Percentiles rank a stretch among this genome's conserved stretches.
phyloP scores from a whole-genome alignment of 2,329 filamentous ascomycete species.

The Aureobasidium sp. region DNA sequence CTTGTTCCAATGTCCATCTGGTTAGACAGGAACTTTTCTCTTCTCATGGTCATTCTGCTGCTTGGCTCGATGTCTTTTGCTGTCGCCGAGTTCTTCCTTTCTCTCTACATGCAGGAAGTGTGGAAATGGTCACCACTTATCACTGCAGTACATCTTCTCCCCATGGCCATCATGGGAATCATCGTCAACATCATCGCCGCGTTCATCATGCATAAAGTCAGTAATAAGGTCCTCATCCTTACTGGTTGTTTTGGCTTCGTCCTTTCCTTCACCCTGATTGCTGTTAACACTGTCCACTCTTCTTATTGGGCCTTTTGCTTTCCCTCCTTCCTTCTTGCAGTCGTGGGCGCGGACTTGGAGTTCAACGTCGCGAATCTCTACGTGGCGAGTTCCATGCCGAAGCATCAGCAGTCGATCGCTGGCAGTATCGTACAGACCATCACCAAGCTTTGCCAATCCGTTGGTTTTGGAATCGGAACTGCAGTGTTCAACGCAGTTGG shows the following conservation, averaged over 20 bases:
- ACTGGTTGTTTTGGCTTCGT: constrained; percentile 53
- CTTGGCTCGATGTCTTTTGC: constrained; percentile 71
- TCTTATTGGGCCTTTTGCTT: constrained; percentile 74
- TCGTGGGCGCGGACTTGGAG: constrained; percentile 73
- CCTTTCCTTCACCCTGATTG: constrained; percentile 58
- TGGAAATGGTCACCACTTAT: constrained; percentile 58
- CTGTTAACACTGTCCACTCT: constrained; percentile 60
- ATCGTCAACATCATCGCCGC: constrained; percentile 70
- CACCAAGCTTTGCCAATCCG: constrained; percentile 64
- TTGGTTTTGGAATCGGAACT: constrained; percentile 69
- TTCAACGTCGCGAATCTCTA: constrained; percentile 81
- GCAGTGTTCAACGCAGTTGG: constrained; percentile 61
- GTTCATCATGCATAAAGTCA: constrained; percentile 67
- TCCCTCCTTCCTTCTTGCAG: constrained; percentile 65
- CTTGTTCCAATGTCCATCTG: constrained; percentile 64
- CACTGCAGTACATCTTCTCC: constrained; percentile 70
- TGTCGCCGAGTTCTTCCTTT: constrained; percentile 67
- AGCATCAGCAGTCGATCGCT: constrained; percentile 70
- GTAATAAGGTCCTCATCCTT: constrained; percentile 69
- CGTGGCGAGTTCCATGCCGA: constrained; percentile 70
- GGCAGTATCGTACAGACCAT: constrained; percentile 76
- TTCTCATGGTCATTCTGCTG: constrained; percentile 64
- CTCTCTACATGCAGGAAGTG: constrained; percentile 71
- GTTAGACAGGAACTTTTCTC: constrained; percentile 69
- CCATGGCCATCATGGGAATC: constrained; percentile 70